phyloP scores from a whole-genome alignment of 768 basidiomycete species.

The Suillus spraguei region DNA sequence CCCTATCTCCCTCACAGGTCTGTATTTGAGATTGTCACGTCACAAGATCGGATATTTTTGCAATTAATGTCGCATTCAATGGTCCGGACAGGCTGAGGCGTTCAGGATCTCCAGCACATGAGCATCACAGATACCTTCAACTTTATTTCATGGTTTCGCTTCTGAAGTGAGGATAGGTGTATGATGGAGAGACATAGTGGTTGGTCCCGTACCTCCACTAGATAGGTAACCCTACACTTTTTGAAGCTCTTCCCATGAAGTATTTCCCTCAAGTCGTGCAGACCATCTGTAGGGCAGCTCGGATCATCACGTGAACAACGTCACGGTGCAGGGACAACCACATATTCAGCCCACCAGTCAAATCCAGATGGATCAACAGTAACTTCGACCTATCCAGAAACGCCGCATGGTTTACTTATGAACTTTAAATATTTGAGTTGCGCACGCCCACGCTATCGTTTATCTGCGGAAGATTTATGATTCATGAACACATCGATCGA shows the following conservation, averaged over 20 bases:
- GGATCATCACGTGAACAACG: background rate
- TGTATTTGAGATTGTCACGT: background rate
- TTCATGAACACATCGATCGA: background rate
- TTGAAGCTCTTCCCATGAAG: background rate
- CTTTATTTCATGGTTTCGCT: background rate
- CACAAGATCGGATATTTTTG: background rate
- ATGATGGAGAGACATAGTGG: background rate
- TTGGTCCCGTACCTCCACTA: background rate
- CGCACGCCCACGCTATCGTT: background rate
- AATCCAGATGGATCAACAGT: background rate
- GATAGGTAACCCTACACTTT: background rate
- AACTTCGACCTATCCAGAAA: background rate
- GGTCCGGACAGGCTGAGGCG: background rate
- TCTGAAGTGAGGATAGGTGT: background rate
- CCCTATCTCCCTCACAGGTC: background rate
- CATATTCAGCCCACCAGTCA: background rate
- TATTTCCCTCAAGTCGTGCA: background rate
- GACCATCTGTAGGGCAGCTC: background rate
- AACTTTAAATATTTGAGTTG: background rate
- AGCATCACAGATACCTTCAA: background rate
- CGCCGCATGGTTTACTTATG: background rate
- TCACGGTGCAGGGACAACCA: background rate
- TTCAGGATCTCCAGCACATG: background rate
- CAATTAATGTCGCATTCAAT: background rate
- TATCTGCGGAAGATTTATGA: background rate